These are phyloP conservation scores for Calocybe indica DNA, from an alignment of 768 basidiomycete genomes.

Conservation along the genomic window DNA sequence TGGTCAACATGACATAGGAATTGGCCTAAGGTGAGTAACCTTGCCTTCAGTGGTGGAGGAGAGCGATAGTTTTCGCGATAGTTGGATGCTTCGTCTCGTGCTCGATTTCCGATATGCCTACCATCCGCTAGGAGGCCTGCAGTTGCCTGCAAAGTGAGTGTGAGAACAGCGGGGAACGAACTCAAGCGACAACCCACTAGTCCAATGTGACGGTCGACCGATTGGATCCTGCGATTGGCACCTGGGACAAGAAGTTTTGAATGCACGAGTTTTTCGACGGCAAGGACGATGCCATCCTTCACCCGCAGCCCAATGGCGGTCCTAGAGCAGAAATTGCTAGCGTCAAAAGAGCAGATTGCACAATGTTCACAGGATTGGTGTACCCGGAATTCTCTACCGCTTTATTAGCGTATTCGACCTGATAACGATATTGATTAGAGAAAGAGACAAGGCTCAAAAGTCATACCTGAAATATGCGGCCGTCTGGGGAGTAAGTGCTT, in stretches of 20 bases:
- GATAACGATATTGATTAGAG: conserved; percentile 8
- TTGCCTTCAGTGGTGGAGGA: conserved; percentile 76
- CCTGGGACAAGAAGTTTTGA: conserved; percentile 94
- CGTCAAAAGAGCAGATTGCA: conserved; percentile 4
- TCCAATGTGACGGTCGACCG: conserved; percentile 90
- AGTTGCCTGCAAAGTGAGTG: conserved; percentile 58
- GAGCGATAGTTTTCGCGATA: conserved; percentile 69
- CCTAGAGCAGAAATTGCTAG: conserved; percentile 29
- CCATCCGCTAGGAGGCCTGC: conserved; percentile 94
- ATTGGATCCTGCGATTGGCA: conserved; percentile 89
- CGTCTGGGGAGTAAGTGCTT: conserved; percentile 94
- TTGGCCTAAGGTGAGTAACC: conserved; percentile 6
- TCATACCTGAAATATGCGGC: conserved; percentile 91
- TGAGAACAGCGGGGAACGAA: neutral
- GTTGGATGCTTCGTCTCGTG: conserved; percentile 75
- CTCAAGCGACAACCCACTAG: conserved; percentile 44
- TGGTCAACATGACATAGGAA: neutral
- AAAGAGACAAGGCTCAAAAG: conserved; percentile 1
- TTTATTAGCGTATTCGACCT: conserved; percentile 98
- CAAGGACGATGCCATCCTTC: conserved; percentile 91
- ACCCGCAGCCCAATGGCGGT: conserved; percentile 95
- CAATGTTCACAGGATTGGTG: conserved; percentile 11
- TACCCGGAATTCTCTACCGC: conserved; percentile 99
- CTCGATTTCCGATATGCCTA: conserved; percentile 78
- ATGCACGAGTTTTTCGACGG: conserved; percentile 97